These are phyloP conservation scores for Zopfia rhizophila DNA, from an alignment of 2,329 filamentous ascomycete species.

Conservation along the genomic window DNA sequence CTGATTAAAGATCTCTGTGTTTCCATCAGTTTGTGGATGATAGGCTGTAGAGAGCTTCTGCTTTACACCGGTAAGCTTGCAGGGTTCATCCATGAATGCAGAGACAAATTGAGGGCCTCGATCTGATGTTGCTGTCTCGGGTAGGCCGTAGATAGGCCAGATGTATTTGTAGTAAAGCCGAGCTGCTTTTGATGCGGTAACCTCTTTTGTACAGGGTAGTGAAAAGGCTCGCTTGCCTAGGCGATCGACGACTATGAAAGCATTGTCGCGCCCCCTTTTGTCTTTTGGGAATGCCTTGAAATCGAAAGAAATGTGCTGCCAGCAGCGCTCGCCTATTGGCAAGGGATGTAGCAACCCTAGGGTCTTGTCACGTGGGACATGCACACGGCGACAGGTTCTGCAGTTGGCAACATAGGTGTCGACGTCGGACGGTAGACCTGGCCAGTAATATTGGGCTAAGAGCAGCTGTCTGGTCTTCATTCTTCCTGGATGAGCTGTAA, in stretches of 20 bases:
- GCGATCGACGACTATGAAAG: slow-evolving; percentile 14
- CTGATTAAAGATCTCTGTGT: slow-evolving; percentile 27
- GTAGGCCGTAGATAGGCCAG: slow-evolving; percentile 17
- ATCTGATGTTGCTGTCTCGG: slow-evolving; percentile 18
- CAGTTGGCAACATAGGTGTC: not conserved
- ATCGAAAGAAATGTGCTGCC: slow-evolving; percentile 7
- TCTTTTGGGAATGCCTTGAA: slow-evolving; percentile 1
- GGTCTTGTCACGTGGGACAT: not conserved
- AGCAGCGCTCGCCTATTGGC: not conserved
- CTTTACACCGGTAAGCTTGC: slow-evolving; percentile 16
- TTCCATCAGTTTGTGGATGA: slow-evolving; percentile 29
- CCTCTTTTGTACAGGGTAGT: slow-evolving; percentile 6
- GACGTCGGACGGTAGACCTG: not conserved
- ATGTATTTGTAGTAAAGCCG: slow-evolving; percentile 17
- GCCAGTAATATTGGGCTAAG: slow-evolving; percentile 1
- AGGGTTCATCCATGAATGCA: slow-evolving; percentile 21
- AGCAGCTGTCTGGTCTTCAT: slow-evolving; percentile 1
- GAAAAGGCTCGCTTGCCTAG: slow-evolving; percentile 17
- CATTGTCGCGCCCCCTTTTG: slow-evolving; percentile 1
- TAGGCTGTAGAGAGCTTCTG: slow-evolving; percentile 27
- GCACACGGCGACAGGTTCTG: not conserved
- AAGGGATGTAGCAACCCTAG: slow-evolving; percentile 2
- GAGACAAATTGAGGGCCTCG: slow-evolving; percentile 22
- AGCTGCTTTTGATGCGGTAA: not conserved
- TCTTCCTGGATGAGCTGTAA: slow-evolving; percentile 8